These are phyloP conservation scores for Peronosclerospora sorghi DNA, from an alignment of 352 stramenopile genomes.

Conservation along the genomic window DNA sequence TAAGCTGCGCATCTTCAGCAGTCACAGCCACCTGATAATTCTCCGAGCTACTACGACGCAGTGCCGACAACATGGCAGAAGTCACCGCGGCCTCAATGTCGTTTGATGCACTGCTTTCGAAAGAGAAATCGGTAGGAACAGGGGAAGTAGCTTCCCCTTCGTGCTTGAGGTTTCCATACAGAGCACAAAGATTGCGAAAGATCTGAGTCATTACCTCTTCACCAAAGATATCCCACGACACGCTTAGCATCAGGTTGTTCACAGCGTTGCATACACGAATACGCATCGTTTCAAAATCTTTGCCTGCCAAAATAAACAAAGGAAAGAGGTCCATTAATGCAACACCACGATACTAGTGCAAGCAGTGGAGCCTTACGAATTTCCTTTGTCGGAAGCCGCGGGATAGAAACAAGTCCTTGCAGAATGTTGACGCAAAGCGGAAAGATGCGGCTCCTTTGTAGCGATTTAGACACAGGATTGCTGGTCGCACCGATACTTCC, in stretches of 20 bases:
- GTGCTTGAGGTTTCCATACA: constrained; percentile 55
- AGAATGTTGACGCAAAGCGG: constrained; percentile 51
- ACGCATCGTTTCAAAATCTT: constrained; percentile 74
- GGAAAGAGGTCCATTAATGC: constrained; percentile 4
- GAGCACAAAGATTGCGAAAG: constrained; percentile 65
- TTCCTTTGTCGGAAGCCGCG: constrained; percentile 28
- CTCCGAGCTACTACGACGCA: constrained; percentile 46
- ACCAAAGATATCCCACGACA: constrained; percentile 43
- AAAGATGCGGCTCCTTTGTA: constrained; percentile 41
- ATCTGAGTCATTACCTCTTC: constrained; percentile 54
- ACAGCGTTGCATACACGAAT: constrained; percentile 71
- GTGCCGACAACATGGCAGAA: constrained; percentile 55
- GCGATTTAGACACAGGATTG: constrained; percentile 22
- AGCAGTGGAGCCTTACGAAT: constrained; percentile 28
- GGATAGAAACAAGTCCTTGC: constrained; percentile 67
- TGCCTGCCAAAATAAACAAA: constrained; percentile 14
- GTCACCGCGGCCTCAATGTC: constrained; percentile 62
- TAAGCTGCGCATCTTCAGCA: constrained; percentile 51
- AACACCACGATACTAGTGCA: background rate
- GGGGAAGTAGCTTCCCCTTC: constrained; percentile 16
- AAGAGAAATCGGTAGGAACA: constrained; percentile 21
- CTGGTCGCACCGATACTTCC: constrained; percentile 1
- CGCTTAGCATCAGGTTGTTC: constrained; percentile 67
- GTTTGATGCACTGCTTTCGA: constrained; percentile 32
- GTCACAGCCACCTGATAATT: constrained; percentile 43